phyloP scores from a whole-genome alignment of 805 yeast genomes.

The Candida chilensis region DNA sequence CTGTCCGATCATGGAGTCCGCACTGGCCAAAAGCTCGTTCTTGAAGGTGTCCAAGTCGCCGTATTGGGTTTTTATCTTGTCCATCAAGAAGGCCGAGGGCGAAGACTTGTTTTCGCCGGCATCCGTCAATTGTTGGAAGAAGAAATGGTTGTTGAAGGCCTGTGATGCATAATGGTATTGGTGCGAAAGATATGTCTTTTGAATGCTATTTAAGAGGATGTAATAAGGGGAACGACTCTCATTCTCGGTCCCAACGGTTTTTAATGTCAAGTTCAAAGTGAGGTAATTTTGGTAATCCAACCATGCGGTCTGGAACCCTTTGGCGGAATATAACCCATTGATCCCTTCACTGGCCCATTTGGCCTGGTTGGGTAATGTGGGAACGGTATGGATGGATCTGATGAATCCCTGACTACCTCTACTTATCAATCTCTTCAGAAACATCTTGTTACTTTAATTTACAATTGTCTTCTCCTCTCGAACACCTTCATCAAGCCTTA shows the following conservation, averaged over 20 bases:
- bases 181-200: constrained; percentile 54
- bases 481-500: no score
- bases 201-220: constrained; percentile 57
- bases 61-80: constrained; percentile 23
- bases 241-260: constrained; percentile 71
- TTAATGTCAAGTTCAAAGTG: constrained; percentile 48
- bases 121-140: constrained; percentile 52
- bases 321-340: constrained; percentile 51
- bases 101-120: constrained; percentile 8
- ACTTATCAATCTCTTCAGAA: no score
- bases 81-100: constrained; percentile 10
- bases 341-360: constrained; percentile 39
- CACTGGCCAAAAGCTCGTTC: constrained; percentile 35
- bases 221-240: constrained; percentile 74
- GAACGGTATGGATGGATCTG: constrained; percentile 53
- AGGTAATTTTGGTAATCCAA: constrained; percentile 63
- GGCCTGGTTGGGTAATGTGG: constrained; percentile 35
- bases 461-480: no score
- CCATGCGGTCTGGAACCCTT: constrained; percentile 75
- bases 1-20: constrained; percentile 48
- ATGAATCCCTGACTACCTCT: no score
- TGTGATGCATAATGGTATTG: constrained; percentile 87
- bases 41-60: constrained; percentile 42
- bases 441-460: no score
- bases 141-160: constrained; percentile 86